phyloP scores from a whole-genome alignment of 2,329 filamentous ascomycete genomes.

The Sporothrix phasma region DNA sequence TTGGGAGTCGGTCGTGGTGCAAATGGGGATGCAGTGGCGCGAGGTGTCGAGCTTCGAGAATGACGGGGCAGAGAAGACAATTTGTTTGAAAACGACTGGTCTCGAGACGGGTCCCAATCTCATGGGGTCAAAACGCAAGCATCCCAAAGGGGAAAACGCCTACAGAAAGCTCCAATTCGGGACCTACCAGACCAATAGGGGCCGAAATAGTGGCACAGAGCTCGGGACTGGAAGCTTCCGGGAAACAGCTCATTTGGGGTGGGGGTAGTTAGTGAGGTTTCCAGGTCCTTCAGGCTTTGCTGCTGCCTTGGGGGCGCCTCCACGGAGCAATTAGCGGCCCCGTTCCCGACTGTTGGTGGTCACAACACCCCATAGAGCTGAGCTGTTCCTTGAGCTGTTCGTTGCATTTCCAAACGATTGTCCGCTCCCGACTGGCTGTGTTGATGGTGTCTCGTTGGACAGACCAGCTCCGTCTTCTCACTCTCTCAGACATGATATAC shows the following conservation, averaged over 20 bases:
- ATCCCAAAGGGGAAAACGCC: too few species aligned
- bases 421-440: conserved; percentile 4
- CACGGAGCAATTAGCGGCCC: conserved; percentile 9
- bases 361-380: too few species aligned
- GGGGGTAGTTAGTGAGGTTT: neutral
- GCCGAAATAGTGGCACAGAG: neutral
- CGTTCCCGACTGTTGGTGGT: neutral
- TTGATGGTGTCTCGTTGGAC: too few species aligned
- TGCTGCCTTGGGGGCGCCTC: neutral
- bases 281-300: neutral
- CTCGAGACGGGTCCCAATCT: neutral
- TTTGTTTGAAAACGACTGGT: neutral
- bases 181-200: neutral
- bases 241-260: neutral
- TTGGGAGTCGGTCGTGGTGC: neutral
- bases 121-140: neutral
- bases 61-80: neutral
- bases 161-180: too few species aligned
- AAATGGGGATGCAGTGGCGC: neutral
- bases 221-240: neutral
- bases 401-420: conserved; percentile 2
- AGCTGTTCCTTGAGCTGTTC: too few species aligned
- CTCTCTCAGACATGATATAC: too few species aligned
- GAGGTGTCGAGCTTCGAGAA: neutral
- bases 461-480: too few species aligned